These are phyloP conservation scores for Nicotiana obtusifolia DNA, from an alignment of 257 asterid genomes.

Conservation along the genomic window DNA sequence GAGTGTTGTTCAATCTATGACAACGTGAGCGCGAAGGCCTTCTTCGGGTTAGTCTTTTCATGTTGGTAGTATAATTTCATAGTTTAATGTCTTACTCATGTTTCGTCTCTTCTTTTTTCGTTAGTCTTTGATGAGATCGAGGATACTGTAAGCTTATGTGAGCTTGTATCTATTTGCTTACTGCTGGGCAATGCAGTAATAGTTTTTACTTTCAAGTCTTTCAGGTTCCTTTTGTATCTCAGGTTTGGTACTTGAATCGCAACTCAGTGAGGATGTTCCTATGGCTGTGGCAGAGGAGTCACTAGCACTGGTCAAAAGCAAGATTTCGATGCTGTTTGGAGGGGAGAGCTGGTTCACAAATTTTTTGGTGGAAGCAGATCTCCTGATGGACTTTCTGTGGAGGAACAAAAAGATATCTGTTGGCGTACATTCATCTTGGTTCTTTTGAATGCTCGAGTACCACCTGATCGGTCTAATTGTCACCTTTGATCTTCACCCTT, in stretches of 20 bases:
- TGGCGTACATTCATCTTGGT: neutral
- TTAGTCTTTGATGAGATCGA: constrained; percentile 23
- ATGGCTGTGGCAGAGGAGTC: constrained; percentile 7
- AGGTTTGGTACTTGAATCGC: neutral
- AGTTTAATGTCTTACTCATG: neutral
- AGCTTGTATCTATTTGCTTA: neutral
- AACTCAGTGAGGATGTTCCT: constrained; percentile 4
- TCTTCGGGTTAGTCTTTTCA: constrained; percentile 44
- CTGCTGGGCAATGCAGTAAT: neutral
- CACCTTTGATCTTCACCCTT: constrained; percentile 44
- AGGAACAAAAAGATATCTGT: neutral
- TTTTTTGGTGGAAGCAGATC: constrained; percentile 69
- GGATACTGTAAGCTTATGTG: neutral
- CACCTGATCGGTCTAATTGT: constrained; percentile 38
- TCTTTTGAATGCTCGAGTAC: no score
- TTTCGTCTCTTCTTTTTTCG: neutral
- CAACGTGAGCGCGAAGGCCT: constrained; percentile 85
- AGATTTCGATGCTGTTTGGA: constrained; percentile 43
- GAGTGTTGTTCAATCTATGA: constrained; percentile 81
- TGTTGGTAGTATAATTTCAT: neutral
- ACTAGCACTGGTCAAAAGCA: constrained; percentile 37
- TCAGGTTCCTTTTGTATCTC: neutral
- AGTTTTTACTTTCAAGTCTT: neutral
- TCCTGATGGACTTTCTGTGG: neutral
- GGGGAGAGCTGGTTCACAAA: constrained; percentile 60